Evolutionary conservation across 176 grass and related monocot species (phyloP), one percentile per base, ranked within the genome.

Genomic region (Oryza punctata): DNA sequence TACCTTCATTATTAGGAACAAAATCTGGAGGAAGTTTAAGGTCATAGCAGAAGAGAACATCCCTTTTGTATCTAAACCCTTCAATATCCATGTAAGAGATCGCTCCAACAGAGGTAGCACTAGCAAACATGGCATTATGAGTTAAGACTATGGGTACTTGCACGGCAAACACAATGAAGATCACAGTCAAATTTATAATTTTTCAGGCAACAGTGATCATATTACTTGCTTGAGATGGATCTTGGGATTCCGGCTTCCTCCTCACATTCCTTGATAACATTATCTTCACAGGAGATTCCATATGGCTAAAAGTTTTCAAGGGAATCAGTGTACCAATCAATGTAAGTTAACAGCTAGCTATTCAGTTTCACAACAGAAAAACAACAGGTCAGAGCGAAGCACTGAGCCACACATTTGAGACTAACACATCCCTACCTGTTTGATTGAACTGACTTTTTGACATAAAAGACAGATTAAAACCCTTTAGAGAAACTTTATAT

Each of bases 11-110:
- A 64, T 91, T 89, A 71, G 95, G 95, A 83, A 84, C 32, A 24
- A 97, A 97, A 78, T 93, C 90, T 67, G 25, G 50, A 85, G 95
- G 92, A 45, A 97, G 86, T 75, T 87, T 90, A 28, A 97, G 85
- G 65, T 97, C 95, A 65, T 94, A 97, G 87, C 95, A 97, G 79
- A 97, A 97, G 81, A 97, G 90, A 72, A 94, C 92, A 82, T 94
- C 92, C 87, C 95, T 90, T 93, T 97, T 97, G 86, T 86, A 94
- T 84, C 90, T 87, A 72, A 91, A 93, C 44, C 92, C 87, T 68
- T 98, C 82, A 65, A 95, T 91, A 82, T 98, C 95, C 79, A 86
- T 78, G 71, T 93, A 98, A 69, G 90, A 95, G 84, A 98, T 21
- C 1, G 85, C 95, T 75, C 95, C 95, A 69, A 90, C 88, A 69